Conservation (phyloP, 1,139 yeast genomes). For the Kodamaea derodonti region DNA sequence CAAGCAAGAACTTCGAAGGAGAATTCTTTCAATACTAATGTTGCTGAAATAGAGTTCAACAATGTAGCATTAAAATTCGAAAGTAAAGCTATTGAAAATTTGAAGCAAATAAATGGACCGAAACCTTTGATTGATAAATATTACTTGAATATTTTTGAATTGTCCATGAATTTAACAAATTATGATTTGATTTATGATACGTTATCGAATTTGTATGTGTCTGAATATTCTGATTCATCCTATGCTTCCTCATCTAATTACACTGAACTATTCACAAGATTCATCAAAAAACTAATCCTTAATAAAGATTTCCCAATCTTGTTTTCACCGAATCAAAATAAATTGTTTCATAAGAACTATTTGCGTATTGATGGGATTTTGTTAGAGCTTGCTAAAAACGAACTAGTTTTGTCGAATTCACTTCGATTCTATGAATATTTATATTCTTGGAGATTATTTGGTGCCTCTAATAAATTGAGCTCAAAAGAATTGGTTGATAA, state of each 20-base stretch:
- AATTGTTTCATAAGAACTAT: slow-evolving; percentile 25
- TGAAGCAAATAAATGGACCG: slow-evolving; percentile 7
- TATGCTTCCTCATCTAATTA: slow-evolving; percentile 7
- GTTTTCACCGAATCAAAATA: slow-evolving; percentile 18
- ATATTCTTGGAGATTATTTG: slow-evolving; percentile 50
- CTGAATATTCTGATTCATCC: slow-evolving; percentile 2
- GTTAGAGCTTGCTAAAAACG: slow-evolving; percentile 34
- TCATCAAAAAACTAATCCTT: slow-evolving; percentile 24
- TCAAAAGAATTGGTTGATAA: slow-evolving; percentile 31
- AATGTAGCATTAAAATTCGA: slow-evolving; percentile 30
- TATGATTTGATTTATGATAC: slow-evolving; percentile 24
- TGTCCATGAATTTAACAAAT: slow-evolving; percentile 25
- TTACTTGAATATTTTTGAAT: slow-evolving; percentile 29
- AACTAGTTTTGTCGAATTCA: slow-evolving; percentile 30
- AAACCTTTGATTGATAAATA: slow-evolving; percentile 12
- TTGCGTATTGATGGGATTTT: slow-evolving; percentile 38
- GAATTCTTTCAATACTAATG: neutral
- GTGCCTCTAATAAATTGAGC: slow-evolving; percentile 19
- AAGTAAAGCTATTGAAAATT: slow-evolving; percentile 25
- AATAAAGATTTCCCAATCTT: slow-evolving; percentile 19
- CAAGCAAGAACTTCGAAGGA: slow-evolving; percentile 11
- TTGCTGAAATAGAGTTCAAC: slow-evolving; percentile 13
- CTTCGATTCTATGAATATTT: slow-evolving; percentile 50
- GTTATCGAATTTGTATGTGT: slow-evolving; percentile 19
- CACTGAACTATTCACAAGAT: slow-evolving; percentile 15